Evolutionary conservation across 352 stramenopile species (phyloP).

Genomic region (Plasmopara muralis): DNA sequence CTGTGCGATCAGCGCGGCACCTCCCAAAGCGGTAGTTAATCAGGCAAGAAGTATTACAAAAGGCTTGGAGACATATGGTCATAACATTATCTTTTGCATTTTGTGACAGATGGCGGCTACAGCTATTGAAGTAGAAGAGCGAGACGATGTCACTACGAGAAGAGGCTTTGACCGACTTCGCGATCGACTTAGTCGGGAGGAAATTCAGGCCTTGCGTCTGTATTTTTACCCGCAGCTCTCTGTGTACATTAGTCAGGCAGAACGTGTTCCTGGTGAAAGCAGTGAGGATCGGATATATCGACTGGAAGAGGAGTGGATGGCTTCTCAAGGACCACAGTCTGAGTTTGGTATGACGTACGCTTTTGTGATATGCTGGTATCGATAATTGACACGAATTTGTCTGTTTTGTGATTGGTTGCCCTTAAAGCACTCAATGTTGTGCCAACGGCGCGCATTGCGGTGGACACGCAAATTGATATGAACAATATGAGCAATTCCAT

Average conservation of each 20-base stretch:
- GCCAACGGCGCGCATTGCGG: slow-evolving; percentile 53
- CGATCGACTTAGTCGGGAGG: slow-evolving; percentile 75
- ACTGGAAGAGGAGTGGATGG: slow-evolving; percentile 86
- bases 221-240: slow-evolving; percentile 87
- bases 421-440: slow-evolving; percentile 72
- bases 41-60: slow-evolving; percentile 37
- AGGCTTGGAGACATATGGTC: too few species aligned
- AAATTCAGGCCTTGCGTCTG: slow-evolving; percentile 75
- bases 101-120: slow-evolving; percentile 17
- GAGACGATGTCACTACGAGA: slow-evolving; percentile 46
- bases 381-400: background rate
- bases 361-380: background rate
- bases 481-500: slow-evolving; percentile 79
- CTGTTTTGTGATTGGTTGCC: background rate
- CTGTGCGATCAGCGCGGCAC: slow-evolving; percentile 75
- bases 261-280: slow-evolving; percentile 62
- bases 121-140: slow-evolving; percentile 47
- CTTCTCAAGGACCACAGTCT: slow-evolving; percentile 75
- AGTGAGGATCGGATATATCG: slow-evolving; percentile 86
- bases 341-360: slow-evolving; percentile 59
- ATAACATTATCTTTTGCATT: background rate
- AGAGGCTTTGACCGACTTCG: slow-evolving; percentile 76
- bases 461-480: slow-evolving; percentile 83
- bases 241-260: slow-evolving; percentile 76
- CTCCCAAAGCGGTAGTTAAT: slow-evolving; percentile 68